Percentiles rank a stretch among this genome's conserved stretches.
These are phyloP conservation scores for Dimocarpus longan DNA, from an alignment of 345 rosid genomes.

Conservation along the genomic window DNA sequence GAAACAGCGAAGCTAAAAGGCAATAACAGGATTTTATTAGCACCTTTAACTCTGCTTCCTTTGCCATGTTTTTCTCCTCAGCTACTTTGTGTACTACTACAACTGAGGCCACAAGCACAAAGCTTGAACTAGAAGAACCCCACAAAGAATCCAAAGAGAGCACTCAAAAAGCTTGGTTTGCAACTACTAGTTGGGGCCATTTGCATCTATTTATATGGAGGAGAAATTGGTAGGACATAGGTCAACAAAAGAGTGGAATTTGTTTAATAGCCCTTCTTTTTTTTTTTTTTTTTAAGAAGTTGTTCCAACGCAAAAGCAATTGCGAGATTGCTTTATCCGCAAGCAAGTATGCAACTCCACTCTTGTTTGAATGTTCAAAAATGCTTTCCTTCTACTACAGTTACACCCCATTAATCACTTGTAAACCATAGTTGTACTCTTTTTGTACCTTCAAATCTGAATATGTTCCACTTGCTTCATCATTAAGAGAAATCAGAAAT, in stretches of 20 bases:
- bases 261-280: slow-evolving; percentile 43
- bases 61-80: slow-evolving; percentile 40
- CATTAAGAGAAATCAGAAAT: not conserved
- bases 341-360: slow-evolving; percentile 31
- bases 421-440: not conserved
- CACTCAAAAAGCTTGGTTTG: not conserved
- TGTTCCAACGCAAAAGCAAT: slow-evolving; percentile 45
- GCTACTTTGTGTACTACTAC: not conserved
- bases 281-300: not conserved
- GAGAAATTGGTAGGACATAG: not conserved
- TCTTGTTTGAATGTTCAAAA: slow-evolving; percentile 18
- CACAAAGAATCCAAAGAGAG: not conserved
- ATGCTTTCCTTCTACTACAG: not conserved
- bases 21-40: not conserved
- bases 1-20: not conserved
- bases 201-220: slow-evolving; percentile 40
- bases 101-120: not conserved
- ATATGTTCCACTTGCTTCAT: not conserved
- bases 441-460: not conserved
- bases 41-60: slow-evolving; percentile 51
- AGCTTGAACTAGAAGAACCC: not conserved
- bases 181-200: slow-evolving; percentile 9
- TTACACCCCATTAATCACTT: not conserved
- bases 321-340: slow-evolving; percentile 40
- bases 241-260: slow-evolving; percentile 25